These are phyloP conservation scores for Peltaster fructicola DNA, from an alignment of 2,329 filamentous ascomycete species.

Conservation along the genomic window DNA sequence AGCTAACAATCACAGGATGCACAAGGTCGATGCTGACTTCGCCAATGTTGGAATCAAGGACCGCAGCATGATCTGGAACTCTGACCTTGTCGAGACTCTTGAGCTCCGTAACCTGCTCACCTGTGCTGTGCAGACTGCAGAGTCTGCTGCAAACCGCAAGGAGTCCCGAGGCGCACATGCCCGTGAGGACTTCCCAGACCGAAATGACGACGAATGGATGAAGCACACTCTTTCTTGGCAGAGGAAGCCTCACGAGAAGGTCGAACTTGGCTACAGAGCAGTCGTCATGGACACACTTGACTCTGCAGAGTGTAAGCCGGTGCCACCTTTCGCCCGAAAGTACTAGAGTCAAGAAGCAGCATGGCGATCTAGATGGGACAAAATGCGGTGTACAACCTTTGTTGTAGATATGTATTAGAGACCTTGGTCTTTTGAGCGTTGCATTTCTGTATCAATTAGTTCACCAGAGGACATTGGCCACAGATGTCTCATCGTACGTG, in stretches of 20 bases:
- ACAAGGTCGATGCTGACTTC: slow-evolving; percentile 64
- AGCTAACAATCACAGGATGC: slow-evolving; percentile 35
- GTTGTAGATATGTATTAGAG: too few species aligned
- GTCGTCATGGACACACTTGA: slow-evolving; percentile 75
- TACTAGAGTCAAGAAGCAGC: too few species aligned
- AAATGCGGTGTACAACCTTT: too few species aligned
- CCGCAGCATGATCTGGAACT: slow-evolving; percentile 99
- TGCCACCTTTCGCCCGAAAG: slow-evolving; percentile 90
- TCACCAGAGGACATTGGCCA: too few species aligned
- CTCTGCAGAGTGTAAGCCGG: slow-evolving; percentile 87
- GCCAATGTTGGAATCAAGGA: slow-evolving; percentile 85
- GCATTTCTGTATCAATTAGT: too few species aligned
- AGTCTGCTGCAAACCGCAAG: slow-evolving; percentile 80
- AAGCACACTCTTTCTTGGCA: slow-evolving; percentile 97
- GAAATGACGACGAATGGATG: slow-evolving; percentile 96
- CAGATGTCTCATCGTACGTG: too few species aligned
- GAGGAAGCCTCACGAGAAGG: slow-evolving; percentile 73
- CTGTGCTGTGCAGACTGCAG: slow-evolving; percentile 88
- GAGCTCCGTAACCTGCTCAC: slow-evolving; percentile 91
- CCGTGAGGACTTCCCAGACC: slow-evolving; percentile 87
- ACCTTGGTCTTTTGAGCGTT: too few species aligned
- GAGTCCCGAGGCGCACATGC: slow-evolving; percentile 95
- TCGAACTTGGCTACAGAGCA: slow-evolving; percentile 70
- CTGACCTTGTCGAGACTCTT: slow-evolving; percentile 86
- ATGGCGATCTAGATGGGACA: too few species aligned